Conservation (phyloP, 2,329 filamentous ascomycete genomes). For the Xylaria multiplex region DNA sequence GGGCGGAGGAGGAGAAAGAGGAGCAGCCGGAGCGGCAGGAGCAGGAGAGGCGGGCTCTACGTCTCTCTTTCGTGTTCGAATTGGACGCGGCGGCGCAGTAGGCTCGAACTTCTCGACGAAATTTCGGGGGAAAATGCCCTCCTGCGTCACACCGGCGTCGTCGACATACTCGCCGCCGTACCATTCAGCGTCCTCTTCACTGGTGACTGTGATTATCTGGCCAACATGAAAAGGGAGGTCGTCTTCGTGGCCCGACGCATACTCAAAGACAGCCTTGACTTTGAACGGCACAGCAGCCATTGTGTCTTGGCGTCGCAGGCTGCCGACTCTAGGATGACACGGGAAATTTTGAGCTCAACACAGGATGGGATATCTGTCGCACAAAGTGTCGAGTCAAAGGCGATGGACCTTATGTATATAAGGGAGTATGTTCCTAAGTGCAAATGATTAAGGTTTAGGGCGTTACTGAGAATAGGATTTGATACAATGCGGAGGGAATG, state of each 20-base stretch:
- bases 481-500: conserved; percentile 33
- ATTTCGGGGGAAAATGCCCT: conserved; percentile 94
- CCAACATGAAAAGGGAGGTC: conserved; percentile 87
- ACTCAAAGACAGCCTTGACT: conserved; percentile 96
- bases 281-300: conserved; percentile 83
- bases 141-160: conserved; percentile 75
- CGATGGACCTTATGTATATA: conserved; percentile 16
- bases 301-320: conserved; percentile 49
- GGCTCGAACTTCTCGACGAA: conserved; percentile 98
- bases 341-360: conserved; percentile 35
- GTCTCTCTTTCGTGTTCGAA: conserved; percentile 78
- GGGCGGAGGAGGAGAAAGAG: conserved; percentile 51
- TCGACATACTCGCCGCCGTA: conserved; percentile 89
- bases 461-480: conserved; percentile 16
- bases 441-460: conserved; percentile 4
- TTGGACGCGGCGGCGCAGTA: conserved; percentile 85
- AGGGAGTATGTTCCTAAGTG: conserved; percentile 4
- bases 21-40: conserved; percentile 49
- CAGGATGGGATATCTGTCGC: conserved; percentile 20
- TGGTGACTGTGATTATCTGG: conserved; percentile 93
- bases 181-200: conserved; percentile 94
- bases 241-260: conserved; percentile 91
- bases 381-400: conserved; percentile 9
- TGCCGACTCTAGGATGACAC: conserved; percentile 23
- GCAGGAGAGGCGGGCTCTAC: conserved; percentile 50